Conservation (phyloP, 2,329 filamentous ascomycete genomes). For the Lomentospora prolificans region DNA sequence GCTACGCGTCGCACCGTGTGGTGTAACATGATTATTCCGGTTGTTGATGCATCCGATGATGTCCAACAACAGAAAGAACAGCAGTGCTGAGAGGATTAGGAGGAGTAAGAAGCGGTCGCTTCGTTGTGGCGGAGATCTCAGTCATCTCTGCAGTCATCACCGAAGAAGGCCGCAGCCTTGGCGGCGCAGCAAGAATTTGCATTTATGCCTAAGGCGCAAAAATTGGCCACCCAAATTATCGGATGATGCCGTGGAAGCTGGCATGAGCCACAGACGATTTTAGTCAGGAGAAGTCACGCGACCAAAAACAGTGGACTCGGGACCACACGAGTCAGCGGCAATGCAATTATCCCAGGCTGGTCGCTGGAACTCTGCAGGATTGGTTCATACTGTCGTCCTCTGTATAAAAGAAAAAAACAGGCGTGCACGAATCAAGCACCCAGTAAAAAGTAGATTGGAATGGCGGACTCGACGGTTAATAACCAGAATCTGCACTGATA, state of each 20-base stretch:
- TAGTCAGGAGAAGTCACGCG: neutral
- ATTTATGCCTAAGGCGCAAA: slow-evolving; percentile 11
- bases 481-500: slow-evolving; percentile 5
- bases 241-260: neutral
- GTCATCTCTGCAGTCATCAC: slow-evolving; percentile 8
- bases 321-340: neutral
- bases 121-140: slow-evolving; percentile 11
- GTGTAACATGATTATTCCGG: slow-evolving; percentile 35
- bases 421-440: no score
- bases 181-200: slow-evolving; percentile 9
- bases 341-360: neutral
- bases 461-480: neutral
- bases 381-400: no score
- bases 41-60: slow-evolving; percentile 4
- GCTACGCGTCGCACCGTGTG: slow-evolving; percentile 46
- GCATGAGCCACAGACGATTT: neutral
- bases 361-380: neutral
- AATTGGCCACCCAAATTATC: neutral
- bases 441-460: neutral
- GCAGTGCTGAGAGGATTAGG: slow-evolving; percentile 4
- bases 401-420: no score
- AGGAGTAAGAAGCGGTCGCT: slow-evolving; percentile 8
- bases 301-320: neutral
- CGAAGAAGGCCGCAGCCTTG: slow-evolving; percentile 6
- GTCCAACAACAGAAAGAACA: slow-evolving; percentile 1